Percentiles rank a stretch among this genome's conserved stretches.
These are phyloP conservation scores for Mycena sanguinolenta DNA, from an alignment of 768 basidiomycete species.

Conservation along the genomic window DNA sequence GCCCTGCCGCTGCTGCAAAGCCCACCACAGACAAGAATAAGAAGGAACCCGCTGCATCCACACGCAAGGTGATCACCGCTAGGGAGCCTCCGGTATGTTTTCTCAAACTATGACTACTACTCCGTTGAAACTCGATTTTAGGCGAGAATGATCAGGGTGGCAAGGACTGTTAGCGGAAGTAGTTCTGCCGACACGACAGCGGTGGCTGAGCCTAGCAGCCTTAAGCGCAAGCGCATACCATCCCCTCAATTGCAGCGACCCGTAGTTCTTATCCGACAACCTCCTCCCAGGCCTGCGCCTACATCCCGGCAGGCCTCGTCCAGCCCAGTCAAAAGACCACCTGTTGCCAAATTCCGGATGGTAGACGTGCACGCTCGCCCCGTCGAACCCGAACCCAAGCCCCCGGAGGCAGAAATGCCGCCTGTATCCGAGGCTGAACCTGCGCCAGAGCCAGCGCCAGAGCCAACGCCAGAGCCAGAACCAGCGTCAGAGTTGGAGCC, in stretches of 20 bases:
- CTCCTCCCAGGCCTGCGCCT: slow-evolving; percentile 25
- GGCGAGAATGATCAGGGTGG: slow-evolving; percentile 24
- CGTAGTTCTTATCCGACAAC: slow-evolving; percentile 29
- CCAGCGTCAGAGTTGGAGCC: background rate
- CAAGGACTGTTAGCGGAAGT: slow-evolving; percentile 24
- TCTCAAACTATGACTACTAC: background rate
- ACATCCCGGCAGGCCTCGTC: slow-evolving; percentile 6
- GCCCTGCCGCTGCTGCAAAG: slow-evolving; percentile 44
- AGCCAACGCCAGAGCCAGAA: background rate
- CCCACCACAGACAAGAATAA: slow-evolving; percentile 21
- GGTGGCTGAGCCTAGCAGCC: slow-evolving; percentile 33
- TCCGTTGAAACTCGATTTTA: background rate
- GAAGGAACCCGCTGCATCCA: slow-evolving; percentile 16
- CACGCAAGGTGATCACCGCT: slow-evolving; percentile 12
- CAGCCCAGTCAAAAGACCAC: slow-evolving; percentile 25
- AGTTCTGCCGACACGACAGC: slow-evolving; percentile 23
- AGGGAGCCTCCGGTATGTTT: slow-evolving; percentile 21
- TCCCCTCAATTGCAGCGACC: slow-evolving; percentile 33
- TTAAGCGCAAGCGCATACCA: slow-evolving; percentile 59
- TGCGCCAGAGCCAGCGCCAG: background rate
- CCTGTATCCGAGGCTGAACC: background rate
- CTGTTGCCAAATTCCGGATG: slow-evolving; percentile 33
- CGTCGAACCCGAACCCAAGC: slow-evolving; percentile 3
- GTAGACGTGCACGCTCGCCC: slow-evolving; percentile 33
- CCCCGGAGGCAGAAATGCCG: background rate